phyloP scores from a whole-genome alignment of 305 asterid genomes.

The Nicotiana rustica region DNA sequence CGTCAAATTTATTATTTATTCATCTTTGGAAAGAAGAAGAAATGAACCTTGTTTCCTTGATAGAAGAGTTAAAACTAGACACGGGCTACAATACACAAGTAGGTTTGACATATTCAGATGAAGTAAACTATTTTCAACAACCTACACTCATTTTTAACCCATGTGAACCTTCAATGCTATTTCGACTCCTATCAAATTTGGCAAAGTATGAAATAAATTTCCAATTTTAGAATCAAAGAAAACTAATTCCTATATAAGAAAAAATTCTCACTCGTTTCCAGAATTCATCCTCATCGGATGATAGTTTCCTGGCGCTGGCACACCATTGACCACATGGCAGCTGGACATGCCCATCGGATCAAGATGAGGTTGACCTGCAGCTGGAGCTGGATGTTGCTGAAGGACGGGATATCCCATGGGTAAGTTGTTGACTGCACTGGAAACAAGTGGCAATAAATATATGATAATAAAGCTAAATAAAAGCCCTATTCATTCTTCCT shows the following conservation, averaged over 20 bases:
- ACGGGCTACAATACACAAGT: background rate
- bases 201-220: background rate
- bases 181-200: background rate
- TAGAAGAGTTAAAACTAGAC: background rate
- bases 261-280: conserved; percentile 71
- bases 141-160: conserved; percentile 22
- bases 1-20: background rate
- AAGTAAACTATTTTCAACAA: background rate
- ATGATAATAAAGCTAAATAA: conserved; percentile 22
- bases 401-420: conserved; percentile 96
- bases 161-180: conserved; percentile 11
- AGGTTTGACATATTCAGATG: background rate
- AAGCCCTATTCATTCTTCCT: background rate
- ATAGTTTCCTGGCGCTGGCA: conserved; percentile 80
- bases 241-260: conserved; percentile 3
- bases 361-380: conserved; percentile 84
- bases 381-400: conserved; percentile 71
- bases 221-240: background rate
- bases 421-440: conserved; percentile 91
- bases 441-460: conserved; percentile 57
- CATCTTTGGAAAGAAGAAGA: conserved; percentile 8
- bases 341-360: conserved; percentile 72
- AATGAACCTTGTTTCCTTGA: background rate
- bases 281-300: conserved; percentile 90
- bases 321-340: conserved; percentile 86